phyloP scores from a whole-genome alignment of 768 basidiomycete genomes.

The Tylopilus balloui region DNA sequence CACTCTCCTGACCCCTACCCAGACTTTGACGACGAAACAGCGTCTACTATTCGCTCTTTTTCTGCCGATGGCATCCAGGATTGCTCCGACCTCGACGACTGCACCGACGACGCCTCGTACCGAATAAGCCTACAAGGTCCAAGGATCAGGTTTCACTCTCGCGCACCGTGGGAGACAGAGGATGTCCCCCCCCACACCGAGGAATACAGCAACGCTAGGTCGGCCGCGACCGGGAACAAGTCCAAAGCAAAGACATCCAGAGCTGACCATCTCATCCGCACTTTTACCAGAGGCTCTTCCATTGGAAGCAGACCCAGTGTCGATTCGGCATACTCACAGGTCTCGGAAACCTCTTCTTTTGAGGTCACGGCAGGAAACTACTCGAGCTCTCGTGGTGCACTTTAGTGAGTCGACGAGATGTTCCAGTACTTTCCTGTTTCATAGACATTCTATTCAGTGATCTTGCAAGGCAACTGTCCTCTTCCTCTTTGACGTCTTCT shows the following conservation, averaged over 20 bases:
- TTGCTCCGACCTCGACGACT: constrained; percentile 34
- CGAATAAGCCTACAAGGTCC: constrained; percentile 77
- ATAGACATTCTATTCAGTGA: constrained; percentile 36
- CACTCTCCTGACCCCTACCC: constrained; percentile 54
- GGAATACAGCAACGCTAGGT: constrained; percentile 38
- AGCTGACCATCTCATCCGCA: constrained; percentile 40
- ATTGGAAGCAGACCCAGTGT: constrained; percentile 51
- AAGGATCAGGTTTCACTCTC: constrained; percentile 77
- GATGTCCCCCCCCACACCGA: constrained; percentile 44
- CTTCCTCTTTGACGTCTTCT: constrained; percentile 42
- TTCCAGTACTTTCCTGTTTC: background rate
- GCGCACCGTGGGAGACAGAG: constrained; percentile 76
- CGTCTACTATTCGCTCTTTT: constrained; percentile 25
- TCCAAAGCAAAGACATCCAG: constrained; percentile 28
- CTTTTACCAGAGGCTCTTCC: constrained; percentile 43
- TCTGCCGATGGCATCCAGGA: constrained; percentile 33
- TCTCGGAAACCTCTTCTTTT: constrained; percentile 52
- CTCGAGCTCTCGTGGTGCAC: constrained; percentile 47
- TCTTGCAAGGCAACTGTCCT: constrained; percentile 59
- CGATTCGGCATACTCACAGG: constrained; percentile 55
- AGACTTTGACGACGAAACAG: constrained; percentile 52
- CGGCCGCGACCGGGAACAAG: constrained; percentile 28
- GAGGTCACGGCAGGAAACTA: constrained; percentile 51
- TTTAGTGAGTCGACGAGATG: constrained; percentile 47
- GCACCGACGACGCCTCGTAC: constrained; percentile 41